Conservation (phyloP, 2,329 filamentous ascomycete species). For the Bipolaris gigantea region DNA sequence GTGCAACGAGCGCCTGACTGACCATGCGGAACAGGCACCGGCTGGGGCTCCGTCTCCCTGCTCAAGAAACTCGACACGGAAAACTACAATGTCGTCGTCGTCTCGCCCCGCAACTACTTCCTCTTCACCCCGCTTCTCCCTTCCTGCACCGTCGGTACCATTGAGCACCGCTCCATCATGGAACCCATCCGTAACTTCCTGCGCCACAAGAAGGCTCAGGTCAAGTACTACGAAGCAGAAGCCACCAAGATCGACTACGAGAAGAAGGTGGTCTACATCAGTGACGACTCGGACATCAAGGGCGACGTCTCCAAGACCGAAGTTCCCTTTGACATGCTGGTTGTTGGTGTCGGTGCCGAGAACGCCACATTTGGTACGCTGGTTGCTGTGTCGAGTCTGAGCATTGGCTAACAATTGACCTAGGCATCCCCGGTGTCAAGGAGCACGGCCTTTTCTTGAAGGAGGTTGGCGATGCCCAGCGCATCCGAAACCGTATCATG, state of each 20-base stretch:
- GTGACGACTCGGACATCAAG: constrained; percentile 91
- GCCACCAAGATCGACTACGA: constrained; percentile 93
- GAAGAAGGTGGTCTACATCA: constrained; percentile 83
- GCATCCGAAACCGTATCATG: constrained; percentile 98
- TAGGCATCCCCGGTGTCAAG: constrained; percentile 84
- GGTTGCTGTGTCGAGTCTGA: neutral
- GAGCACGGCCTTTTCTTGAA: constrained; percentile 98
- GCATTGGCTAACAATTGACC: constrained; percentile 18
- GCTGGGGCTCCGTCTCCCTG: constrained; percentile 94
- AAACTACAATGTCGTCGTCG: constrained; percentile 98
- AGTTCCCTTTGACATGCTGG: constrained; percentile 96
- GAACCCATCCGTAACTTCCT: constrained; percentile 96
- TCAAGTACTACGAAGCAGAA: constrained; percentile 98
- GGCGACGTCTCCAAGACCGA: constrained; percentile 80
- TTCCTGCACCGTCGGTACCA: constrained; percentile 94
- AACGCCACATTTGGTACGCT: constrained; percentile 89
- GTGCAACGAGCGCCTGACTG: constrained; percentile 7
- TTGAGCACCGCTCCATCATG: constrained; percentile 99
- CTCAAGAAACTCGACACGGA: constrained; percentile 98
- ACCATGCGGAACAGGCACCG: constrained; percentile 67
- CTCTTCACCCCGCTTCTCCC: constrained; percentile 97
- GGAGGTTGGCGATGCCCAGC: constrained; percentile 94
- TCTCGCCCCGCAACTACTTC: constrained; percentile 99
- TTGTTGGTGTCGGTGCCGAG: constrained; percentile 94
- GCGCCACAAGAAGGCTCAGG: constrained; percentile 87